Percentiles rank a stretch among this genome's conserved stretches.
Conservation (phyloP, 2,329 filamentous ascomycete species). For the Curvularia hawaiiensis region DNA sequence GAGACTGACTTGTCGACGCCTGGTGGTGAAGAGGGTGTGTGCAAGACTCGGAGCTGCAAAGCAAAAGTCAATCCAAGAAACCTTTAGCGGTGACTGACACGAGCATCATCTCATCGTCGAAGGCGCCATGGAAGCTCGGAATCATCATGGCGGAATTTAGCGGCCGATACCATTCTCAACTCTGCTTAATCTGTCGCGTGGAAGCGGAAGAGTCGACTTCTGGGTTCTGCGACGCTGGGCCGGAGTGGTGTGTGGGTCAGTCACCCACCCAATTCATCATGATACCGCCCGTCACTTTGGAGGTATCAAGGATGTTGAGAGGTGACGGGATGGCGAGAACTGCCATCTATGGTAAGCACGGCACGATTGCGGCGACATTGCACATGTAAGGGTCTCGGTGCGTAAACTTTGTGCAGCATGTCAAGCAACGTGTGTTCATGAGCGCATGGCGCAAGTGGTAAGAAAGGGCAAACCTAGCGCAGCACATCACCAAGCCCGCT, state of each 20-base stretch:
- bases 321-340: not conserved
- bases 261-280: slow-evolving; percentile 5
- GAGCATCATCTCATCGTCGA: slow-evolving; percentile 18
- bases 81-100: slow-evolving; percentile 22
- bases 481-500: not conserved
- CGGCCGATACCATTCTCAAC: slow-evolving; percentile 18
- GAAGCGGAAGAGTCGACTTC: slow-evolving; percentile 36
- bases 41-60: not conserved
- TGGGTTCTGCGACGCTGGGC: slow-evolving; percentile 34
- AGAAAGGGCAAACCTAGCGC: slow-evolving; percentile 5
- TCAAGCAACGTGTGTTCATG: not conserved
- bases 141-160: slow-evolving; percentile 19
- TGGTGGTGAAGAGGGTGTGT: slow-evolving; percentile 1
- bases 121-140: slow-evolving; percentile 29
- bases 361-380: slow-evolving; percentile 6
- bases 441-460: not conserved
- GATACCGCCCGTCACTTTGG: slow-evolving; percentile 6
- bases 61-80: slow-evolving; percentile 2
- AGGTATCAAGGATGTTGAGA: slow-evolving; percentile 10
- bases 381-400: slow-evolving; percentile 14
- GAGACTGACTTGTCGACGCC: slow-evolving; percentile 3
- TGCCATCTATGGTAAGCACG: slow-evolving; percentile 3
- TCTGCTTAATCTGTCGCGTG: slow-evolving; percentile 41
- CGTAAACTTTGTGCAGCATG: not conserved
- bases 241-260: slow-evolving; percentile 15